A percentile compares a stretch with the other conserved stretches of the same genome.
Evolutionary conservation across 495 filamentous ascomycete genomes (phyloP).

Genomic region (Talaromyces borbonicus): DNA sequence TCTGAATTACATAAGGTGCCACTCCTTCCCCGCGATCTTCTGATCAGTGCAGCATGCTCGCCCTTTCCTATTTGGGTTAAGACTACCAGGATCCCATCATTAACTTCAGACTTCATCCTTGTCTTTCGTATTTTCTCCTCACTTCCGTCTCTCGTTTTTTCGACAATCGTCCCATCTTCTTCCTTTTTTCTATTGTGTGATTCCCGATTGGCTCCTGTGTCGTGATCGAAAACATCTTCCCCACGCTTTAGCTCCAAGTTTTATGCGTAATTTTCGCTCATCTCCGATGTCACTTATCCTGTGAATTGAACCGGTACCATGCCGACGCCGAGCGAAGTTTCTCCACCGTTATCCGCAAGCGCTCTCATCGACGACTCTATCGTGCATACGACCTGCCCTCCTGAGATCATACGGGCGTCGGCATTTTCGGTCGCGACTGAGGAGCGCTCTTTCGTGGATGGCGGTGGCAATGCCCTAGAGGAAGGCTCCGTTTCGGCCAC

Average conservation of each 20-base stretch:
- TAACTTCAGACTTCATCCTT: too few relatives aligned
- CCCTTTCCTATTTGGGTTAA: conserved; percentile 19
- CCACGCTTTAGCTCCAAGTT: too few relatives aligned
- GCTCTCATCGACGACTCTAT: conserved; percentile 40
- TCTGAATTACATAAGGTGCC: neutral
- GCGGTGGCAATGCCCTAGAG: conserved; percentile 15
- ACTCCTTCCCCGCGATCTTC: conserved; percentile 35
- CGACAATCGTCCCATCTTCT: conserved; percentile 10
- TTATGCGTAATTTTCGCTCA: neutral
- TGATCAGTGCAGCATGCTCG: conserved; percentile 19
- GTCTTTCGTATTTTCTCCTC: too few relatives aligned
- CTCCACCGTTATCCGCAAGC: conserved; percentile 28
- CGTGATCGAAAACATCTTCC: too few relatives aligned
- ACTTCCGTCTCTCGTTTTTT: conserved; percentile 10
- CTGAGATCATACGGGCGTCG: conserved; percentile 37
- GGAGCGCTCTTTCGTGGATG: conserved; percentile 13
- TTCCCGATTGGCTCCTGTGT: conserved; percentile 6
- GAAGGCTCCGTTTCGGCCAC: neutral
- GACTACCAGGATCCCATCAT: conserved; percentile 5
- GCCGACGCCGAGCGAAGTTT: conserved; percentile 49
- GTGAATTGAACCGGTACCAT: conserved; percentile 36
- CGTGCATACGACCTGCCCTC: conserved; percentile 47
- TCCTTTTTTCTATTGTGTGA: conserved; percentile 10
- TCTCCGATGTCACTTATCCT: conserved; percentile 32
- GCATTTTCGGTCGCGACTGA: conserved; percentile 32